Percentiles rank a stretch among this genome's conserved stretches.
Evolutionary conservation across 352 stramenopile species (phyloP).

Genomic region (Globisporangium barbulae): DNA sequence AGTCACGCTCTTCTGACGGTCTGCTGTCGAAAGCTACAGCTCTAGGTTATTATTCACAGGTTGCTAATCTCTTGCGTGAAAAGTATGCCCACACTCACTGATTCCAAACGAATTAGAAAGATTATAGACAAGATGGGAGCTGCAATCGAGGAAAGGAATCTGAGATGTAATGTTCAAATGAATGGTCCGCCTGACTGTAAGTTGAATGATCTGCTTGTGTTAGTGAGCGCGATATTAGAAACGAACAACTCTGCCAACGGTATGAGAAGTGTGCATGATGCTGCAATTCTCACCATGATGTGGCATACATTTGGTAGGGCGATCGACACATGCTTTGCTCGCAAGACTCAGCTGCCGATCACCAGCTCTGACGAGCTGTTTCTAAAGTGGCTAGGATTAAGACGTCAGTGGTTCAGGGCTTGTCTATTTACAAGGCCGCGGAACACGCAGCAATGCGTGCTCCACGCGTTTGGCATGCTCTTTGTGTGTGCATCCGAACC

Average conservation of each 20-base stretch:
- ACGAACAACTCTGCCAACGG: not conserved
- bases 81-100: slow-evolving; percentile 1
- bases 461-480: slow-evolving; percentile 10
- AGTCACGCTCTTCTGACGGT: not conserved
- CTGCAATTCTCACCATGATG: slow-evolving; percentile 17
- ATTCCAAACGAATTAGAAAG: slow-evolving; percentile 14
- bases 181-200: slow-evolving; percentile 22
- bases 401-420: slow-evolving; percentile 14
- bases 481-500: slow-evolving; percentile 13
- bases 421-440: slow-evolving; percentile 13
- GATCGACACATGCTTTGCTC: slow-evolving; percentile 23
- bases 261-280: slow-evolving; percentile 18
- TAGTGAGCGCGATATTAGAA: slow-evolving; percentile 12
- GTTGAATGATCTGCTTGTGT: slow-evolving; percentile 14
- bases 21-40: not conserved
- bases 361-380: slow-evolving; percentile 14
- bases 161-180: slow-evolving; percentile 16
- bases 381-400: slow-evolving; percentile 10
- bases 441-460: slow-evolving; percentile 10
- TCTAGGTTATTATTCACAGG: not conserved
- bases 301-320: slow-evolving; percentile 17
- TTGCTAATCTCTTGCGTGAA: slow-evolving; percentile 12
- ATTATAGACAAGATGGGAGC: slow-evolving; percentile 25
- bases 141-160: slow-evolving; percentile 23
- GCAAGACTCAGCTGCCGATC: slow-evolving; percentile 18